Evolutionary conservation across 495 filamentous ascomycete species (phyloP), one percentile per base, ranked within the genome.

Genomic region (Aspergillus cristatus): DNA sequence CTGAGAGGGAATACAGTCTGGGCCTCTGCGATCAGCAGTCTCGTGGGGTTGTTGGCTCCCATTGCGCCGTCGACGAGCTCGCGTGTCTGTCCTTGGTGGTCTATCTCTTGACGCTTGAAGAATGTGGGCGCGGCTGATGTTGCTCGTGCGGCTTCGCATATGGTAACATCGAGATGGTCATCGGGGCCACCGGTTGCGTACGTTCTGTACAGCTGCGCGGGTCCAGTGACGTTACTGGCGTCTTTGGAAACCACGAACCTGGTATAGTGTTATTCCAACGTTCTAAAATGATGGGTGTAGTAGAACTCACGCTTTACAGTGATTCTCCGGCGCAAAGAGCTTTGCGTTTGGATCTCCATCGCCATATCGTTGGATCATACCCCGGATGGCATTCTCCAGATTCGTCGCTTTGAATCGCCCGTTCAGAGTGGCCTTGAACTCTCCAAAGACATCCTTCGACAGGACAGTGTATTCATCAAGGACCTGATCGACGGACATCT

Each of bases 141-240:
- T 14, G 69, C 67, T 7, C 70, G 59, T n/a, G 63, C 64, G 2
- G 62, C 67, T 58, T 75, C 63, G 69, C 68, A 73, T 3, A 56
- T 39, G 8, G 10, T 32, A 25, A 32, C 22, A 12, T 39, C 28
- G 13, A 4, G 26, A 2, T 31, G 4, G 11, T n/a, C 28, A 5
- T 30, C 28, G 28, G 4, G 5, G 12, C 11, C 12, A n/a, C 3
- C 4, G 4, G 11, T n/a, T 4, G 28, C 10, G n/a, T 30, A 30
- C 3, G 28, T 6, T 3, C 28, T 4, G 13, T 6, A 30, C 3
- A 30, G 28, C 12, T n/a, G 28, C 5, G 28, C 3, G n/a, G n/a
- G n/a, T 14, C 12, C 4, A 30, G 3, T n/a, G 5, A 30, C 12
- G 3, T 5, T 11, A 14, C 5, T 12, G 13, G 28, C 28, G 13